Conservation (phyloP, 345 rosid genomes). For the Populus euphratica region DNA sequence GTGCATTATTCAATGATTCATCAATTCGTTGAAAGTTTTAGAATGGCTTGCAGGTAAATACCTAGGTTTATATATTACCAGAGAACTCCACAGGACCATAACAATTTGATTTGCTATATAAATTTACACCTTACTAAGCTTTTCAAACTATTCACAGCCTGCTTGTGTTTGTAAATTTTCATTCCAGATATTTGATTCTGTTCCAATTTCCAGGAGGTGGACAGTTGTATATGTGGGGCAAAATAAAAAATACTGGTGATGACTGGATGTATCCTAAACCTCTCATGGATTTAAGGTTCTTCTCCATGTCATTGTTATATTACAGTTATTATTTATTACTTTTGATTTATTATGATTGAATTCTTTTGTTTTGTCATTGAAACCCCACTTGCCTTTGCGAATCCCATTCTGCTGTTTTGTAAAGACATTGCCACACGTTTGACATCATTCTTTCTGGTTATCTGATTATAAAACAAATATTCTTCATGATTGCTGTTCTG, state of each 20-base stretch:
- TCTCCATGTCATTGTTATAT: conserved; percentile 7
- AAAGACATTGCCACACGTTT: neutral
- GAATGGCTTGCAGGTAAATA: neutral
- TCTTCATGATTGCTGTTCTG: neutral
- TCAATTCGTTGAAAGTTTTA: neutral
- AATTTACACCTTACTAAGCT: neutral
- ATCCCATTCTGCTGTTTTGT: neutral
- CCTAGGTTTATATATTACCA: neutral
- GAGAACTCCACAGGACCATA: neutral
- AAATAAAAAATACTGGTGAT: conserved; percentile 83
- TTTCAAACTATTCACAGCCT: neutral
- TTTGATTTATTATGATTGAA: neutral
- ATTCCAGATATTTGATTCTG: neutral
- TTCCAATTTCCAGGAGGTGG: conserved; percentile 69
- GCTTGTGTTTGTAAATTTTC: neutral
- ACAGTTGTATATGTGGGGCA: conserved; percentile 99
- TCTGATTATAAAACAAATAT: neutral
- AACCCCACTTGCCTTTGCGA: neutral
- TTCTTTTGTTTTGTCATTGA: neutral
- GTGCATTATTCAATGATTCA: neutral
- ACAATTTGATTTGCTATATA: neutral
- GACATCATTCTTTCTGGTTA: neutral
- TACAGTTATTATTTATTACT: neutral
- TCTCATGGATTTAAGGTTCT: conserved; percentile 92
- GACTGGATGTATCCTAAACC: conserved; percentile 99